A percentile compares a stretch with the other conserved stretches of the same genome.
phyloP scores from a whole-genome alignment of 768 basidiomycete genomes.

The Chalciporus pseudorubinellus region DNA sequence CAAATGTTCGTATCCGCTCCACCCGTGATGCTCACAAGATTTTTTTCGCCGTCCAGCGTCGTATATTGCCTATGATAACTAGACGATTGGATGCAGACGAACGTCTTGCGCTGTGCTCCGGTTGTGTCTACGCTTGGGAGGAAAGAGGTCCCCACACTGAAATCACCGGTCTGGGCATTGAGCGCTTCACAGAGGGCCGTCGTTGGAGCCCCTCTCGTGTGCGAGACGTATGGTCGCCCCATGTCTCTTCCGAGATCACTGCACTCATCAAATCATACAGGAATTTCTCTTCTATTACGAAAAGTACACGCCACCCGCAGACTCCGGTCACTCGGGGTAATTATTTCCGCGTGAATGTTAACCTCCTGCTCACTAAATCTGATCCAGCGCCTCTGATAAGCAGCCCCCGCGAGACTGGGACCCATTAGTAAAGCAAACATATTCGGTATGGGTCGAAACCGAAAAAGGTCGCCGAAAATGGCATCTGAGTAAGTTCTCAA shows the following conservation, averaged over 20 bases:
- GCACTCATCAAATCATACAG: slow-evolving; percentile 38
- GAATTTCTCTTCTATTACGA: slow-evolving; percentile 87
- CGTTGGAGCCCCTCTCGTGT: slow-evolving; percentile 84
- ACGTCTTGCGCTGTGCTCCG: slow-evolving; percentile 48
- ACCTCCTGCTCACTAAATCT: neutral
- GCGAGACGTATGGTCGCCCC: slow-evolving; percentile 58
- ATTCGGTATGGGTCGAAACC: slow-evolving; percentile 73
- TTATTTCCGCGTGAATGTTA: slow-evolving; percentile 9
- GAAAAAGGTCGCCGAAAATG: slow-evolving; percentile 69
- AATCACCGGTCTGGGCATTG: slow-evolving; percentile 76
- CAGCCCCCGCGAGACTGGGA: slow-evolving; percentile 62
- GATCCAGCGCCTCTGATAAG: slow-evolving; percentile 40
- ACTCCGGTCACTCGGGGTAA: slow-evolving; percentile 44
- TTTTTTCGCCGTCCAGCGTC: slow-evolving; percentile 67
- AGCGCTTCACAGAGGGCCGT: slow-evolving; percentile 81
- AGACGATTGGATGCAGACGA: slow-evolving; percentile 78
- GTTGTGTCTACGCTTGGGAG: slow-evolving; percentile 63
- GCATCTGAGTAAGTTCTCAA: slow-evolving; percentile 66
- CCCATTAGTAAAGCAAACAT: slow-evolving; percentile 78
- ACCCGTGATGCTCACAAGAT: slow-evolving; percentile 78
- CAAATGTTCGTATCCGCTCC: slow-evolving; percentile 70
- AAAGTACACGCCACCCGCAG: slow-evolving; percentile 53
- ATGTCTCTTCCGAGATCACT: slow-evolving; percentile 1
- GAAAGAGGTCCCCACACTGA: slow-evolving; percentile 72
- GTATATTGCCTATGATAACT: slow-evolving; percentile 67